These are phyloP conservation scores for Aspergillus novofumigatus DNA, from an alignment of 2,329 filamentous ascomycete genomes.

Conservation along the genomic window DNA sequence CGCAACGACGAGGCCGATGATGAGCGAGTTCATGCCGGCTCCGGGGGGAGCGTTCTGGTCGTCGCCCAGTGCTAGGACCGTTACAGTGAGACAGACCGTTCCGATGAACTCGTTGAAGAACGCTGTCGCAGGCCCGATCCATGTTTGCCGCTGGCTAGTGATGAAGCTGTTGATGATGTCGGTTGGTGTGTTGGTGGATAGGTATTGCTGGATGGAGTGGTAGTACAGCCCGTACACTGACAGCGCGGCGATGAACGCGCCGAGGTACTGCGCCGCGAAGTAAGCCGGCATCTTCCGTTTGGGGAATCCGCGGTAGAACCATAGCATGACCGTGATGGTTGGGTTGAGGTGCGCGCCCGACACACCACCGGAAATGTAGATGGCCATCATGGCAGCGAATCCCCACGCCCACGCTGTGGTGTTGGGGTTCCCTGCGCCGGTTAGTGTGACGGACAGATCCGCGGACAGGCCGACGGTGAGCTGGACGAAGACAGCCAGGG, in stretches of 20 bases:
- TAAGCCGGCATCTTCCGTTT: conserved; percentile 50
- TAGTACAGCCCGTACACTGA: conserved; percentile 45
- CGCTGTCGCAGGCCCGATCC: conserved; percentile 34
- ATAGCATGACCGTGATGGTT: conserved; percentile 42
- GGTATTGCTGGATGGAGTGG: conserved; percentile 29
- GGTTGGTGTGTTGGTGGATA: conserved; percentile 23
- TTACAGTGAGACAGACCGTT: conserved; percentile 38
- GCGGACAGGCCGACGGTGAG: conserved; percentile 49
- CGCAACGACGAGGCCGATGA: conserved; percentile 43
- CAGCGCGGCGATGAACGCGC: conserved; percentile 48
- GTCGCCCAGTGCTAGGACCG: conserved; percentile 45
- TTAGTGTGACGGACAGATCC: conserved; percentile 44
- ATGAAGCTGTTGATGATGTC: conserved; percentile 42
- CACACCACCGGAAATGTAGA: conserved; percentile 47
- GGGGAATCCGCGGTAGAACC: conserved; percentile 51
- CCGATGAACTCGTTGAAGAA: conserved; percentile 50
- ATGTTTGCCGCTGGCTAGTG: conserved; percentile 40
- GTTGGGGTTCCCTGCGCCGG: conserved; percentile 39
- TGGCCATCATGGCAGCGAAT: conserved; percentile 50
- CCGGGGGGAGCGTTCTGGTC: conserved; percentile 47
- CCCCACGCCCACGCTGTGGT: conserved; percentile 50
- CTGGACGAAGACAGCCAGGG: conserved; percentile 43
- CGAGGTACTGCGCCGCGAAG: conserved; percentile 50
- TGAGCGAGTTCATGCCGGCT: conserved; percentile 50
- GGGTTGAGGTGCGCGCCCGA: conserved; percentile 47